These are phyloP conservation scores for Beauveria bassiana DNA, from an alignment of 2,329 filamentous ascomycete genomes.

Conservation along the genomic window DNA sequence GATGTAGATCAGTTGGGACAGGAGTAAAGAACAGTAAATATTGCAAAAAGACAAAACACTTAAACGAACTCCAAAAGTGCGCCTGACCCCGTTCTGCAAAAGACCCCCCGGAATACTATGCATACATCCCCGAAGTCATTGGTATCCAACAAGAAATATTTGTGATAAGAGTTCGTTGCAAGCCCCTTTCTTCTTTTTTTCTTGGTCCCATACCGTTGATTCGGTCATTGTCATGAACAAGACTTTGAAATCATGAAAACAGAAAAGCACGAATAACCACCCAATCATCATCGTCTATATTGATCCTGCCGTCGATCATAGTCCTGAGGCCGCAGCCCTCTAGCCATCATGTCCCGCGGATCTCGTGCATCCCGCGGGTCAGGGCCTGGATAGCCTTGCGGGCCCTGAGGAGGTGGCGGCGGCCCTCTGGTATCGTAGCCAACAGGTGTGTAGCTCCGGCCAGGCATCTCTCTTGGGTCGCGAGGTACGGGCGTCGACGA, in stretches of 20 bases:
- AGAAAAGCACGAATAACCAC: background rate
- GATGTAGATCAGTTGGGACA: too few species aligned
- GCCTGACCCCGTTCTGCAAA: background rate
- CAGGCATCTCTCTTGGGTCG: constrained; percentile 33
- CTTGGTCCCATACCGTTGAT: background rate
- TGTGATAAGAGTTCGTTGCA: background rate
- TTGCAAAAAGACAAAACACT: background rate
- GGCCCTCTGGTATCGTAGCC: constrained; percentile 34
- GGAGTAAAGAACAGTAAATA: too few species aligned
- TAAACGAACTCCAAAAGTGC: background rate
- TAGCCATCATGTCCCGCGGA: constrained; percentile 33
- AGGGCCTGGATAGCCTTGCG: constrained; percentile 13
- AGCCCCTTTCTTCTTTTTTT: background rate
- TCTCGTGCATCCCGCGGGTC: constrained; percentile 26
- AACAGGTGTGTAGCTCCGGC: constrained; percentile 39
- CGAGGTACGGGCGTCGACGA: constrained; percentile 34
- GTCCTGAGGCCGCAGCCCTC: constrained; percentile 37
- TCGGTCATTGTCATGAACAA: background rate
- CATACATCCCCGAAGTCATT: background rate
- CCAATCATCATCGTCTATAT: constrained; percentile 32
- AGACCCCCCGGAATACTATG: background rate
- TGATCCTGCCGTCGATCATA: constrained; percentile 37
- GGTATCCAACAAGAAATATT: constrained; percentile 5
- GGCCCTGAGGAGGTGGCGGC: constrained; percentile 19
- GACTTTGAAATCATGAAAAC: background rate